These are phyloP conservation scores for Asterophora lycoperdoides DNA, from an alignment of 768 basidiomycete genomes.

Conservation along the genomic window DNA sequence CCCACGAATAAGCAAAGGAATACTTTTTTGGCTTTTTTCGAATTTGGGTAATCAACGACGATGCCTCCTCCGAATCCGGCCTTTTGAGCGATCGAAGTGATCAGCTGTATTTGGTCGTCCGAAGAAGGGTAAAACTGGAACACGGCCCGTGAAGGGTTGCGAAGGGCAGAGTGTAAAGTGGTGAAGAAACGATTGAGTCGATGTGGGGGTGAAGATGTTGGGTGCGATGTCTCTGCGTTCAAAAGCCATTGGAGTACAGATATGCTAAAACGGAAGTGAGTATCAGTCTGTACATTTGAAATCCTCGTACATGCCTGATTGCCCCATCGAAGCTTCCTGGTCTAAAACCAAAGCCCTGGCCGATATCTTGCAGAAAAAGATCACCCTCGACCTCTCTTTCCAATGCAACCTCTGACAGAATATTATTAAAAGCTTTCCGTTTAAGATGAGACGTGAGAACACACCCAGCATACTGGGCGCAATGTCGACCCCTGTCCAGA, in stretches of 20 bases:
- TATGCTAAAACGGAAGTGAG: slow-evolving; percentile 51
- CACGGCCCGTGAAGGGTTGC: slow-evolving; percentile 81
- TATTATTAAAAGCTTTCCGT: not conserved
- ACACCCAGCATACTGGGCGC: slow-evolving; percentile 95
- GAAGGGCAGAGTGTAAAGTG: slow-evolving; percentile 80
- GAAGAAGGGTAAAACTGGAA: slow-evolving; percentile 96
- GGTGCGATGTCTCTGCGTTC: slow-evolving; percentile 91
- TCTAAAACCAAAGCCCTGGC: slow-evolving; percentile 95
- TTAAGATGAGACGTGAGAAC: slow-evolving; percentile 19
- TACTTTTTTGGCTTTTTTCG: slow-evolving; percentile 91
- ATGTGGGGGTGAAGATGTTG: slow-evolving; percentile 84
- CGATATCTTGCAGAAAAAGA: slow-evolving; percentile 94
- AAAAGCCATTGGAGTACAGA: slow-evolving; percentile 99
- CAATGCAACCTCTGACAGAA: slow-evolving; percentile 78
- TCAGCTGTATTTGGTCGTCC: slow-evolving; percentile 95
- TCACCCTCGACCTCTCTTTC: slow-evolving; percentile 96
- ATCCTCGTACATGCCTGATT: slow-evolving; percentile 63
- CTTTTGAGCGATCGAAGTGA: slow-evolving; percentile 87
- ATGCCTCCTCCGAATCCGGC: slow-evolving; percentile 97
- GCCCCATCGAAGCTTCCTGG: slow-evolving; percentile 97
- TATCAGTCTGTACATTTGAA: not conserved
- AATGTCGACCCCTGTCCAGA: slow-evolving; percentile 93
- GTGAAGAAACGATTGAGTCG: slow-evolving; percentile 88
- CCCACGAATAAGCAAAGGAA: slow-evolving; percentile 93
- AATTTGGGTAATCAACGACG: slow-evolving; percentile 96